These are phyloP conservation scores for Fusarium coffeatum DNA, from an alignment of 2,329 filamentous ascomycete species.

Conservation along the genomic window DNA sequence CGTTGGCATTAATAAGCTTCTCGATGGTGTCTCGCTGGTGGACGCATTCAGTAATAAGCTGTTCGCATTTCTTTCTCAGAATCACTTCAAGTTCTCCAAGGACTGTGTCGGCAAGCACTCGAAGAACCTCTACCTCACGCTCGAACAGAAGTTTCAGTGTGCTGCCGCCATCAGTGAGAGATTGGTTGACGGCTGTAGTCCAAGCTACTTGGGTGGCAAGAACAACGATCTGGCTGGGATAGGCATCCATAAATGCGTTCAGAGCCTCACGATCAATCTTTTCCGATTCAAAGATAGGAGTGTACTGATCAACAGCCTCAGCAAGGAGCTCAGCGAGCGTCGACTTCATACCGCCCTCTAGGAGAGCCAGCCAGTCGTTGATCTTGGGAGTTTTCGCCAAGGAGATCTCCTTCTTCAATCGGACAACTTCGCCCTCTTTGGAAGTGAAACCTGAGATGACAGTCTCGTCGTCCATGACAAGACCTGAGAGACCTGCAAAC, in stretches of 20 bases:
- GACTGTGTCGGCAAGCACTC: constrained; percentile 87
- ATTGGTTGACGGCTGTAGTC: constrained; percentile 87
- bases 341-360: constrained; percentile 93
- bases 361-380: constrained; percentile 96
- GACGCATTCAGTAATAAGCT: constrained; percentile 98
- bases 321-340: constrained; percentile 91
- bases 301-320: constrained; percentile 86
- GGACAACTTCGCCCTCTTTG: constrained; percentile 91
- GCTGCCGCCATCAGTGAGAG: constrained; percentile 77
- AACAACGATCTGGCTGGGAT: constrained; percentile 94
- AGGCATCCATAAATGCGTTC: constrained; percentile 82
- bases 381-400: constrained; percentile 94
- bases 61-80: constrained; percentile 95
- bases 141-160: constrained; percentile 78
- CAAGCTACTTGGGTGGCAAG: constrained; percentile 93
- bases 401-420: constrained; percentile 90
- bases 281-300: constrained; percentile 78
- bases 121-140: constrained; percentile 84
- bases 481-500: constrained; percentile 94
- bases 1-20: constrained; percentile 81
- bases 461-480: constrained; percentile 90
- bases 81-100: constrained; percentile 89
- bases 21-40: constrained; percentile 95
- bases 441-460: constrained; percentile 93
- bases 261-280: constrained; percentile 77